Evolutionary conservation across 768 basidiomycete species (phyloP).

Genomic region (Tephrocybe sp.): DNA sequence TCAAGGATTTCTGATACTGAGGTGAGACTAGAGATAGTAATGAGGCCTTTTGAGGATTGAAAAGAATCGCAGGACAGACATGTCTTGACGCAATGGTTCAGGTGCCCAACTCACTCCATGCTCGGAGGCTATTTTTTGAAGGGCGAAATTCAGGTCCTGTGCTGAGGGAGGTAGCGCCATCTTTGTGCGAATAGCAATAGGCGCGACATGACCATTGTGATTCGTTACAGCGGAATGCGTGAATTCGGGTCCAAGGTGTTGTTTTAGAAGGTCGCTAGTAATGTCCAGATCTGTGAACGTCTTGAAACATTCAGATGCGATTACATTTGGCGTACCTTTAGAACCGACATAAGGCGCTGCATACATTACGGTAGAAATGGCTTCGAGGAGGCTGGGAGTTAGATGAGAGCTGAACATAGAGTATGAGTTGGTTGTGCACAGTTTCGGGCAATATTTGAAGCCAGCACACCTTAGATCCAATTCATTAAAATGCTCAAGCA

Average conservation of each 20-base stretch:
- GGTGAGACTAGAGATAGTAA: conserved; percentile 40
- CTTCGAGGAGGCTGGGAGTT: conserved; percentile 60
- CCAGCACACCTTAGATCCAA: conserved; percentile 47
- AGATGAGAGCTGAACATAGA: conserved; percentile 36
- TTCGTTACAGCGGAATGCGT: conserved; percentile 49
- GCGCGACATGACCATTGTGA: conserved; percentile 54
- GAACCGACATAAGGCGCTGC: conserved; percentile 55
- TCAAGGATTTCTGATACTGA: conserved; percentile 63
- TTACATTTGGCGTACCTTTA: conserved; percentile 44
- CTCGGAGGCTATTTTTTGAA: conserved; percentile 51
- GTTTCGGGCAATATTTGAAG: not conserved
- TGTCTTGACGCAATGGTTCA: conserved; percentile 58
- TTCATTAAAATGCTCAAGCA: conserved; percentile 59
- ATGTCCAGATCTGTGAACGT: conserved; percentile 50
- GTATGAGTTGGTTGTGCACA: conserved; percentile 9
- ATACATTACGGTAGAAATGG: conserved; percentile 66
- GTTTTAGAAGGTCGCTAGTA: conserved; percentile 54
- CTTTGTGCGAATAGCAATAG: conserved; percentile 52
- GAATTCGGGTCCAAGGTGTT: conserved; percentile 60
- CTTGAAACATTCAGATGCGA: conserved; percentile 7
- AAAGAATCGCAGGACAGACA: conserved; percentile 39
- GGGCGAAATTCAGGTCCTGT: conserved; percentile 52
- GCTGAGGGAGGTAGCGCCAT: conserved; percentile 56
- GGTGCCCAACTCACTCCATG: conserved; percentile 63
- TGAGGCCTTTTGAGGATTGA: conserved; percentile 1